Base-by-base conservation (phyloP, 1,284 basidiomycete species). In the Trichosporon inkin region DNA sequence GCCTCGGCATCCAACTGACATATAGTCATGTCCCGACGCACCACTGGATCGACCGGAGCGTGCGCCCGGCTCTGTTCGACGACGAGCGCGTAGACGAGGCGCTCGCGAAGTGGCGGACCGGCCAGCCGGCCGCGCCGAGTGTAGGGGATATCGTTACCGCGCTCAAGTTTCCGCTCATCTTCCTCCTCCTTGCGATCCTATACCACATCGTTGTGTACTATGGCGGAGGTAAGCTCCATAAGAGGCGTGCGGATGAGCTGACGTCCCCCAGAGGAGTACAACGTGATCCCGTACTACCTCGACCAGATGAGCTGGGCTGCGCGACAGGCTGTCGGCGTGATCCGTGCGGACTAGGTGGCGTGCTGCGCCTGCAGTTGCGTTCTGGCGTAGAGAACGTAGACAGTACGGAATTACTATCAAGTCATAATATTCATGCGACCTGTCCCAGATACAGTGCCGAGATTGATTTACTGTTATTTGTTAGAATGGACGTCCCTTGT, bases 21-120 rank as follows among this genome's bases (percentile, higher is more conserved):
- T 16, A n/a, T 49, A 78, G 76, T 59, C 74, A 78, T 58, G 53
- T 76, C 39, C 71, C 71, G 2, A 67, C 68, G 6, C 77, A 78
- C 62, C 57, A 53, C 2, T 75, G 78, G 56, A 39, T 78, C 34
- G 64, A 70, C 10, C 69, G 66, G 32, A 77, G 77, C 52, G 67
- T 74, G 38, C 69, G 68, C 6, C 62, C 59, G 1, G 40, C 62
- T 10, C 65, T 67, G 5, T 76, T 78, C 62, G 51, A 61, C 3
- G 55, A 67, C 14, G 61, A 67, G 16, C 60, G 67, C 11, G 59
- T 77, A n/a, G 71, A 67, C 22, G 67, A 63, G 41, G 73, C 72
- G 39, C 67, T 73, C 37, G 58, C 57, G 7, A 66, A 62, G 14
- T 78, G 77, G 77, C 57, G 67, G 19, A 65, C 68, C 16, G 76